These are phyloP conservation scores for Eucalyptus pauciflora DNA, from an alignment of 345 rosid species.

Conservation along the genomic window DNA sequence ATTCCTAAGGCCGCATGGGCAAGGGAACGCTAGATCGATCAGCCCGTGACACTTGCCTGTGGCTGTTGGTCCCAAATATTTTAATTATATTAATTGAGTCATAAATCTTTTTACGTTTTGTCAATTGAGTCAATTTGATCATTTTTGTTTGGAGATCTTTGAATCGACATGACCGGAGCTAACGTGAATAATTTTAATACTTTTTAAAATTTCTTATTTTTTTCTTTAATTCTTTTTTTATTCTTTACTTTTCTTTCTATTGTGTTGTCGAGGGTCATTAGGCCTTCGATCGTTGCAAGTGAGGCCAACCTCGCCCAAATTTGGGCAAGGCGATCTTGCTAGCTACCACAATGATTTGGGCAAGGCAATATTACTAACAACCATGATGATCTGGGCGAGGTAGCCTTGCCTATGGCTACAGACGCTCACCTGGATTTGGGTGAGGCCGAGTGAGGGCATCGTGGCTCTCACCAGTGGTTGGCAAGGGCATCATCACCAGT, in stretches of 20 bases:
- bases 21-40: too few species aligned
- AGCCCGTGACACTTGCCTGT: too few species aligned
- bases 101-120: rapidly evolving
- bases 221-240: too few species aligned
- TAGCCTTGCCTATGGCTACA: background rate
- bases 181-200: too few species aligned
- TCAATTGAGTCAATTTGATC: too few species aligned
- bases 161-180: rapidly evolving
- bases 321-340: background rate
- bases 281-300: background rate
- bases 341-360: background rate
- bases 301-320: background rate
- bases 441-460: rapidly evolving
- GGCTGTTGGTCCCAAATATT: too few species aligned
- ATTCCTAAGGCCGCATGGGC: too few species aligned
- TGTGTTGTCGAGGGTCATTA: background rate
- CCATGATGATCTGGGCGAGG: background rate
- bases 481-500: rapidly evolving
- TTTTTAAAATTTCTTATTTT: too few species aligned
- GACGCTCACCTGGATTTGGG: background rate
- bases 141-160: too few species aligned
- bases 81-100: too few species aligned
- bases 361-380: background rate
- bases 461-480: too few species aligned
- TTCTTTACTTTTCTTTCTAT: background rate